Evolutionary conservation across 441 rosid genomes (phyloP), one percentile per base, ranked within the genome.

Genomic region (Croton setiger): DNA sequence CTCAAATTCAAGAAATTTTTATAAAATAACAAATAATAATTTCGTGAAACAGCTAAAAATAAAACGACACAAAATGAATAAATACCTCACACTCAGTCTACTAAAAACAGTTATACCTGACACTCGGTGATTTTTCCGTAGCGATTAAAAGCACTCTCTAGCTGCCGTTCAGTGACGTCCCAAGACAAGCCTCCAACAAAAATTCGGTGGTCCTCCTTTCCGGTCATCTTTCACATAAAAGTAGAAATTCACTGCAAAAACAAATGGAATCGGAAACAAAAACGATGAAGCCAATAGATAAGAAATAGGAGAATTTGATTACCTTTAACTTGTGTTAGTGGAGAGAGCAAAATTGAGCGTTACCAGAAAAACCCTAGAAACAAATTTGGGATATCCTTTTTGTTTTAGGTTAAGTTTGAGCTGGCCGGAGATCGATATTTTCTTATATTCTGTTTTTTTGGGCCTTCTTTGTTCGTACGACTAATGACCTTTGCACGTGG

Each of bases 101-200:
- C 12, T 5, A 56, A 53, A 48, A 2, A 23, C 23, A 44, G 31
- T 47, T 23, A 48, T 78, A 92, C 99, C 99, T 95, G 96, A 78
- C 86, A 80, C 76, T 90, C 96, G 55, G 86, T 70, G 58, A 95
- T 84, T 76, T 90, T 92, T 13, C 99, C 98, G 74, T 85, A 95
- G 53, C 96, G 97, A 67, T 72, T 76, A 77, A 95, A 95, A 39
- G 90, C 86, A 51, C 78, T 78, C 81, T 95, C 89, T 71, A 95
- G 97, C 79, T 95, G 93, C 20, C 97, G 88, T 69, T 90, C 97
- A 31, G 87, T 80, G 68, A 89, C 80, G 68, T 90, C 94, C 85
- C 88, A 87, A 20, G 98, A 81, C 75, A 95, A 81, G 7, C 99
- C 99, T 48, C 98, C 99, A 0, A 95, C 97, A 63, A 95, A 92